A percentile compares a stretch with the other conserved stretches of the same genome.
These are phyloP conservation scores for Podospora conica DNA, from an alignment of 495 filamentous ascomycete species.

Conservation along the genomic window DNA sequence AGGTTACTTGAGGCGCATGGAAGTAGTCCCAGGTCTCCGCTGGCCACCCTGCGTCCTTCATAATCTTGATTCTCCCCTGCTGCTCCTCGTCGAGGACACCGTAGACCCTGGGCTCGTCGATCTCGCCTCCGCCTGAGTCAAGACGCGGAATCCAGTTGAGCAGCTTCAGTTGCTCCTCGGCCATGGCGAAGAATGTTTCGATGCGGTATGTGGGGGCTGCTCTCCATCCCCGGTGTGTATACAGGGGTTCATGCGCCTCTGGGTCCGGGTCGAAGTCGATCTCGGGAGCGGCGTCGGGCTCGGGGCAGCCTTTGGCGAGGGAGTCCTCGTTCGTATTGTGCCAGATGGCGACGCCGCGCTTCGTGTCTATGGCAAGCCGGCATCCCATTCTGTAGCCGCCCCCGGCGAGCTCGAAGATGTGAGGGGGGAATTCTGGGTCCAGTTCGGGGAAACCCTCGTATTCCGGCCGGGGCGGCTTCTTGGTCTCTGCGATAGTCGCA, in stretches of 20 bases:
- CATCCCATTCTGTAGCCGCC: neutral
- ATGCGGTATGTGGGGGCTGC: neutral
- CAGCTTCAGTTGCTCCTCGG: neutral
- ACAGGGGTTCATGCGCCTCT: neutral
- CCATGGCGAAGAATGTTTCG: neutral
- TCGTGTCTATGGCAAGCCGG: neutral
- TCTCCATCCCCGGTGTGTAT: neutral
- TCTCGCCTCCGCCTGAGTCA: neutral
- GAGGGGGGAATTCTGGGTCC: neutral
- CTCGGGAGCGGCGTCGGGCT: neutral
- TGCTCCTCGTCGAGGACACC: neutral
- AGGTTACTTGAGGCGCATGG: fast-evolving
- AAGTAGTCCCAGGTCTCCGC: neutral
- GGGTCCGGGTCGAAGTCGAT: neutral
- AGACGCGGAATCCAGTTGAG: neutral
- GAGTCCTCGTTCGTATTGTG: neutral
- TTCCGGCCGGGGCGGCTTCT: too few relatives aligned
- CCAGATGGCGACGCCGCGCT: neutral
- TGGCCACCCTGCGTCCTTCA: neutral
- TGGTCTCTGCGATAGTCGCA: neutral
- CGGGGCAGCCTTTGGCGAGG: neutral
- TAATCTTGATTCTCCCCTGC: neutral
- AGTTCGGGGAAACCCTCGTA: neutral
- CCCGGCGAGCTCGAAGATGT: neutral
- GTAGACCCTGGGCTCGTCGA: neutral